Conservation (phyloP, 179 eudicot species). For the Corrigiola litoralis region DNA sequence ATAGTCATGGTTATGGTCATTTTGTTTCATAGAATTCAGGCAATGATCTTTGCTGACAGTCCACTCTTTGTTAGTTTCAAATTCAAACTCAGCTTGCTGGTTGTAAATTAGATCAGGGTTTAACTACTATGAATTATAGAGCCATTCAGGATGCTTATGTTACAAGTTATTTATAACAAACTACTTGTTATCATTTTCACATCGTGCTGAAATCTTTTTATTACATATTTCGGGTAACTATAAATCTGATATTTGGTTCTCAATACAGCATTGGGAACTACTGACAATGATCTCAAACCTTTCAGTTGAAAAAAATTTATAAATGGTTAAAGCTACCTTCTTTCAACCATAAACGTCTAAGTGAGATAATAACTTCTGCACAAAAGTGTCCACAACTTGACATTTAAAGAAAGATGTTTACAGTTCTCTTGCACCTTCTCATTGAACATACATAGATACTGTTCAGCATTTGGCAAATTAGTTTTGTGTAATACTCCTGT, state of each 20-base stretch:
- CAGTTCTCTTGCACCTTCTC: not conserved
- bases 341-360: not conserved
- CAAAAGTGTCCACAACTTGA: not conserved
- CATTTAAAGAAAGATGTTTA: no score
- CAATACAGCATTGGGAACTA: no score
- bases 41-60: constrained; percentile 5
- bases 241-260: no score
- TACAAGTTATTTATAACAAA: not conserved
- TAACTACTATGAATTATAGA: not conserved
- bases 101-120: not conserved
- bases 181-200: not conserved
- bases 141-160: not conserved
- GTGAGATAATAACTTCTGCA: not conserved
- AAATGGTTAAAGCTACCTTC: not conserved
- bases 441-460: not conserved
- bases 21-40: not conserved
- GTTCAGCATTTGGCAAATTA: not conserved
- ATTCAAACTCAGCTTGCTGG: constrained; percentile 1
- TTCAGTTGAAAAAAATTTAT: no score
- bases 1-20: not conserved
- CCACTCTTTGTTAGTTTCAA: constrained; percentile 8
- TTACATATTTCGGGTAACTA: no score
- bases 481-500: not conserved
- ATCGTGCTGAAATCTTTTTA: no score
- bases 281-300: no score